phyloP scores from a whole-genome alignment of 306 rosid species.

The Castanea crenata region DNA sequence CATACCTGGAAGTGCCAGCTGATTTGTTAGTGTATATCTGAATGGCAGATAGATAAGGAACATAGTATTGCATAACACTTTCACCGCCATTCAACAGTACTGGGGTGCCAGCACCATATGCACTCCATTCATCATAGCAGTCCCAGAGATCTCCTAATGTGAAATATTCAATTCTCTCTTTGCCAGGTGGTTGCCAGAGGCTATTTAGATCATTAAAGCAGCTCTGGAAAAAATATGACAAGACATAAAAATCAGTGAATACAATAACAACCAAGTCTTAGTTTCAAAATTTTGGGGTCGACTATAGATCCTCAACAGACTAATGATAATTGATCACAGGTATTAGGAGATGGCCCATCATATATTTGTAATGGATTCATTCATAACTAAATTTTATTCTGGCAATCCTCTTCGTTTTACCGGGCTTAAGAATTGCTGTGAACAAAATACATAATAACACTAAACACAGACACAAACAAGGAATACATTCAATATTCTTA shows the following conservation, averaged over 20 bases:
- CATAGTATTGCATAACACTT: constrained; percentile 49
- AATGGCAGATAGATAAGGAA: constrained; percentile 74
- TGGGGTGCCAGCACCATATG: constrained; percentile 60
- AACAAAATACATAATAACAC: too few relatives aligned
- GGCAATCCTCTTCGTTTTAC: too few relatives aligned
- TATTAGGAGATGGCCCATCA: too few relatives aligned
- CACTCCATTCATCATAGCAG: constrained; percentile 81
- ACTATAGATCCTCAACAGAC: too few relatives aligned
- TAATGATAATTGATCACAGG: too few relatives aligned
- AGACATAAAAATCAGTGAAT: constrained; percentile 8
- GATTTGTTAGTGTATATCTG: constrained; percentile 61
- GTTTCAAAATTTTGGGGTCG: too few relatives aligned
- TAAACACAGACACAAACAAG: too few relatives aligned
- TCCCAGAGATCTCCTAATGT: constrained; percentile 61
- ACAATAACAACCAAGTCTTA: background rate
- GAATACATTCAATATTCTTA: background rate
- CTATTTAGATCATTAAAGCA: constrained; percentile 48
- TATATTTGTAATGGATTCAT: too few relatives aligned
- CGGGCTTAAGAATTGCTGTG: too few relatives aligned
- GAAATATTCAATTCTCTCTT: constrained; percentile 53
- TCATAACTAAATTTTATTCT: too few relatives aligned
- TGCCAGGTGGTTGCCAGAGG: constrained; percentile 53
- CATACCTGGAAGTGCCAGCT: constrained; percentile 44
- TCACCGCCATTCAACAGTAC: constrained; percentile 45
- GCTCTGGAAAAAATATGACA: constrained; percentile 36